phyloP scores from a whole-genome alignment of 306 rosid species.

The Trichosanthes cucumerina region DNA sequence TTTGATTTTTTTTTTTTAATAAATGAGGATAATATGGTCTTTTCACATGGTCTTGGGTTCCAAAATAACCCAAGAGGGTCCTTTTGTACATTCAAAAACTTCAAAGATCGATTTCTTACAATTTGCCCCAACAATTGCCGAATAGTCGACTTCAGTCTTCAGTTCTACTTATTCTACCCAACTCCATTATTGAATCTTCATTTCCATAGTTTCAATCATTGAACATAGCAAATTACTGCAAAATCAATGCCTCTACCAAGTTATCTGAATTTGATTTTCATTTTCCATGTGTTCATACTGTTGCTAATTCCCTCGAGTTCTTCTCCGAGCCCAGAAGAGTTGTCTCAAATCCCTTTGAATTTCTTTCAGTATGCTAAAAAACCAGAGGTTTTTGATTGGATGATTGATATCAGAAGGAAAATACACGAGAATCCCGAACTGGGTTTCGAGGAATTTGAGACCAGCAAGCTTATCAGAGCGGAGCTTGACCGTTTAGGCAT shows the following conservation, averaged over 20 bases:
- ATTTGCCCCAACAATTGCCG: background rate
- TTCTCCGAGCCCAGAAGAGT: conserved; percentile 18
- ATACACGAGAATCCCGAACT: conserved; percentile 81
- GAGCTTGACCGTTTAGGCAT: conserved; percentile 52
- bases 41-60: too few species aligned
- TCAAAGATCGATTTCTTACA: too few species aligned
- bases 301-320: conserved; percentile 23
- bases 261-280: conserved; percentile 6
- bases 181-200: background rate
- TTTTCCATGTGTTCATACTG: conserved; percentile 4
- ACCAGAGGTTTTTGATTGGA: conserved; percentile 45
- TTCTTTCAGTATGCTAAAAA: conserved; percentile 38
- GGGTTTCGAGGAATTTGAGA: conserved; percentile 67
- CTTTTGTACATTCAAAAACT: too few species aligned
- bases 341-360: conserved; percentile 22
- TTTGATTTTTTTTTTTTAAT: too few species aligned
- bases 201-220: background rate
- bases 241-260: conserved; percentile 13
- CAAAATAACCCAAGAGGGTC: too few species aligned
- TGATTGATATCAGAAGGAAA: conserved; percentile 54
- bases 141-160: background rate
- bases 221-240: background rate
- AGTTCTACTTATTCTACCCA: background rate
- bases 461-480: conserved; percentile 58
- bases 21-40: too few species aligned